Conservation (phyloP, 2,329 filamentous ascomycete species). For the Tricladium varicosporioides region DNA sequence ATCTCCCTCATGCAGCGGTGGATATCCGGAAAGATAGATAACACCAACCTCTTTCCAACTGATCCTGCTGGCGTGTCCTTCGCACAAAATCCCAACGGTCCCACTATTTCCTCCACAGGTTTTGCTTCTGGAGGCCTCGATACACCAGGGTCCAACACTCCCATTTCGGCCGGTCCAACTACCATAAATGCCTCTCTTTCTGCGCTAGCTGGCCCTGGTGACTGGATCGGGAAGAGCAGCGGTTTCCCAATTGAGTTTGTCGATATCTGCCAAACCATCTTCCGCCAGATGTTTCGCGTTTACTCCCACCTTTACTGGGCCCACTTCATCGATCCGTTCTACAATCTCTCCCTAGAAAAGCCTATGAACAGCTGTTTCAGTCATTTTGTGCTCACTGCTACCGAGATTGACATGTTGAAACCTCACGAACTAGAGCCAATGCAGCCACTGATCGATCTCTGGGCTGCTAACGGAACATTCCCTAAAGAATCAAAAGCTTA, state of each 20-base stretch:
- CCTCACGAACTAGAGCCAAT: slow-evolving; percentile 93
- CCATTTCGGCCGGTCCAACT: slow-evolving; percentile 37
- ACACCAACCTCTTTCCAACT: slow-evolving; percentile 85
- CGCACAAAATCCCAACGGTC: slow-evolving; percentile 59
- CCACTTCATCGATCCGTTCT: slow-evolving; percentile 83
- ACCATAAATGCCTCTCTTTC: slow-evolving; percentile 54
- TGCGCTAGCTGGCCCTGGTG: slow-evolving; percentile 58
- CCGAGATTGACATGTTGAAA: slow-evolving; percentile 78
- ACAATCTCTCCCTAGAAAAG: slow-evolving; percentile 77
- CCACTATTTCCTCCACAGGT: slow-evolving; percentile 54
- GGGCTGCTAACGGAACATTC: slow-evolving; percentile 85
- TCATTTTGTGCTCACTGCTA: slow-evolving; percentile 78
- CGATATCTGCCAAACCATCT: slow-evolving; percentile 87
- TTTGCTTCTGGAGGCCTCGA: slow-evolving; percentile 53
- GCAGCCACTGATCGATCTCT: slow-evolving; percentile 90
- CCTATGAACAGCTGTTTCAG: slow-evolving; percentile 86
- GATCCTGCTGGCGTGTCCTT: slow-evolving; percentile 71
- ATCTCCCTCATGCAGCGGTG: slow-evolving; percentile 95
- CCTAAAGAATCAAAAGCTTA: slow-evolving; percentile 71
- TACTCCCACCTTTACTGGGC: slow-evolving; percentile 98
- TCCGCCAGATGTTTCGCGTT: slow-evolving; percentile 98
- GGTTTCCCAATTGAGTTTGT: slow-evolving; percentile 91
- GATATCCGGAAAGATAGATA: slow-evolving; percentile 94
- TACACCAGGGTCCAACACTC: slow-evolving; percentile 38
- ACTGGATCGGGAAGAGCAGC: slow-evolving; percentile 88